Evolutionary conservation across 768 basidiomycete genomes (phyloP).

Genomic region (Lentinus brumalis): DNA sequence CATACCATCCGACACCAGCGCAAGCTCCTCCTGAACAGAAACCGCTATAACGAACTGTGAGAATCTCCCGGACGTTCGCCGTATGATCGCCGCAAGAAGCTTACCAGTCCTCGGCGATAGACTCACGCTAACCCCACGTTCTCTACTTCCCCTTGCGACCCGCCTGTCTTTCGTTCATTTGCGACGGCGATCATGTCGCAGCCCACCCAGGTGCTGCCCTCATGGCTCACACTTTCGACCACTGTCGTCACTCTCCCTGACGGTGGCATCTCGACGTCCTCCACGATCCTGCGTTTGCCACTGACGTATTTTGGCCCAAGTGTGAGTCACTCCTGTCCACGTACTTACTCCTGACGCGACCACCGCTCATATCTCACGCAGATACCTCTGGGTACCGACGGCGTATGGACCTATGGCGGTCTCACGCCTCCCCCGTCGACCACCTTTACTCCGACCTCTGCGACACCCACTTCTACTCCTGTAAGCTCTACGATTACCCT

Average conservation of each 20-base stretch:
- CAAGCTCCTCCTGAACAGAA: not conserved
- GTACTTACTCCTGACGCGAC: not conserved
- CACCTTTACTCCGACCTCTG: slow-evolving; percentile 20
- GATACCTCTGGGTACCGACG: slow-evolving; percentile 71
- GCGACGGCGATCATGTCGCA: slow-evolving; percentile 45
- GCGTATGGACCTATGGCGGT: slow-evolving; percentile 74
- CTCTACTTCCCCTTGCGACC: slow-evolving; percentile 19
- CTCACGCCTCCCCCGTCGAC: slow-evolving; percentile 62
- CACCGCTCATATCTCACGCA: slow-evolving; percentile 28
- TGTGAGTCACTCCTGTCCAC: slow-evolving; percentile 47
- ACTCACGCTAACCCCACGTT: slow-evolving; percentile 21
- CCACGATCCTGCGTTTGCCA: slow-evolving; percentile 61
- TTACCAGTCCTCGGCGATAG: slow-evolving; percentile 3
- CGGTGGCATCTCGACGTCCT: slow-evolving; percentile 58
- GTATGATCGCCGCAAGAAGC: slow-evolving; percentile 16
- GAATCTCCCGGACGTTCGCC: not conserved
- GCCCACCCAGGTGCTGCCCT: slow-evolving; percentile 67
- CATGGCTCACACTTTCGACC: slow-evolving; percentile 69
- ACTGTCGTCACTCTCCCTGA: slow-evolving; percentile 53
- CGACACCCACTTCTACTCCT: slow-evolving; percentile 18
- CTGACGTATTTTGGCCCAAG: slow-evolving; percentile 83
- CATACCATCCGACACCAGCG: slow-evolving; percentile 3
- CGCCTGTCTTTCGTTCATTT: slow-evolving; percentile 6
- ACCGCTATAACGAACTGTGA: slow-evolving; percentile 1
- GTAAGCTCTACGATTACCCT: slow-evolving; percentile 13